Percentiles rank a stretch among this genome's conserved stretches.
Conservation (phyloP, 352 stramenopile species). For the Phytopythium chamaehyphon region DNA sequence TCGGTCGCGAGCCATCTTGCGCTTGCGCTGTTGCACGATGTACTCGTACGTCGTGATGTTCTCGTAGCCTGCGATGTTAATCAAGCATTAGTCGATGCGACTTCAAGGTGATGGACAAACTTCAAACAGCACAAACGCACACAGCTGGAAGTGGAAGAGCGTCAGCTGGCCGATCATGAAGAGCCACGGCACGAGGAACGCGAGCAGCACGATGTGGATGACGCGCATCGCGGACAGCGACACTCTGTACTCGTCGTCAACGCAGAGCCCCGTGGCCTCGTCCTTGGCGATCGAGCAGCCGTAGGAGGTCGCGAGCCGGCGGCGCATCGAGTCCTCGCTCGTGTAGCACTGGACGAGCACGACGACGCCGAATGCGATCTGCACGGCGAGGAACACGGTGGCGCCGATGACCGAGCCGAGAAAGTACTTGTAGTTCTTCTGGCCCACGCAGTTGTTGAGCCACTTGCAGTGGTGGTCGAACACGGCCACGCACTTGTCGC, state of each 20-base stretch:
- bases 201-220: constrained; percentile 61
- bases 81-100: not conserved
- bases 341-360: constrained; percentile 53
- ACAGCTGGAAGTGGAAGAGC: constrained; percentile 82
- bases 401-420: constrained; percentile 65
- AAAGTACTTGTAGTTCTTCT: constrained; percentile 85
- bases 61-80: constrained; percentile 47
- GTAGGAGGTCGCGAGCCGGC: constrained; percentile 55
- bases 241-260: constrained; percentile 46
- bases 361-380: constrained; percentile 64
- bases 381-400: constrained; percentile 57
- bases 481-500: constrained; percentile 94
- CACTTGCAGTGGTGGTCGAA: constrained; percentile 98
- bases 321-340: constrained; percentile 33
- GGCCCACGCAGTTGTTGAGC: constrained; percentile 95
- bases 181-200: constrained; percentile 64
- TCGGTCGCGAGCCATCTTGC: constrained; percentile 55
- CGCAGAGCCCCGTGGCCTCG: constrained; percentile 37
- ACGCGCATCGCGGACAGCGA: constrained; percentile 54
- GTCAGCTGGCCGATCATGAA: constrained; percentile 78
- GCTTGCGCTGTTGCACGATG: constrained; percentile 82
- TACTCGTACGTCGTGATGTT: constrained; percentile 87
- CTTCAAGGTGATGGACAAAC: not conserved
- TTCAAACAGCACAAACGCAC: constrained; percentile 31
- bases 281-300: constrained; percentile 52